phyloP scores from a whole-genome alignment of 2,329 filamentous ascomycete genomes.

The Colletotrichum sidae region DNA sequence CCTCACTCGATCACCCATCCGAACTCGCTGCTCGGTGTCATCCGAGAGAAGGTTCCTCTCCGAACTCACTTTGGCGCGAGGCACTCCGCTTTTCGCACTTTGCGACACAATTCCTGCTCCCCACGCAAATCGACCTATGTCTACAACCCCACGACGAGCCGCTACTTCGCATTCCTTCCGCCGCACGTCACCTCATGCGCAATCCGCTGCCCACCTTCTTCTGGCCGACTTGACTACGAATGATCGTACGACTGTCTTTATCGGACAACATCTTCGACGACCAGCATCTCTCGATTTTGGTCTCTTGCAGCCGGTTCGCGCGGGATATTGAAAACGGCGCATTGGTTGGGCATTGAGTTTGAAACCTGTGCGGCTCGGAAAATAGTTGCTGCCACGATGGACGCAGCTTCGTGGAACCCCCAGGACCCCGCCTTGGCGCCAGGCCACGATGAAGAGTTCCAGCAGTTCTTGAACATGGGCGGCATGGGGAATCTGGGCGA shows the following conservation, averaged over 20 bases:
- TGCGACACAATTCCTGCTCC: slow-evolving; percentile 2
- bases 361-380: slow-evolving; percentile 15
- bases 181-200: slow-evolving; percentile 11
- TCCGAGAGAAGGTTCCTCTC: not conserved
- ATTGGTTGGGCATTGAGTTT: not conserved
- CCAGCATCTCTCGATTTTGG: not conserved
- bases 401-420: slow-evolving; percentile 65
- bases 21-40: not conserved
- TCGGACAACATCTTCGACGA: not conserved
- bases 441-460: slow-evolving; percentile 69
- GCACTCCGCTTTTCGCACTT: slow-evolving; percentile 16
- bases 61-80: slow-evolving; percentile 12
- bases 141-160: slow-evolving; percentile 22
- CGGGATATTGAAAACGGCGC: not conserved
- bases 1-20: not conserved
- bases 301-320: not conserved
- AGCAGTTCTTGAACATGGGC: slow-evolving; percentile 73
- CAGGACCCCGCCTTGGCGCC: slow-evolving; percentile 67
- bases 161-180: not conserved
- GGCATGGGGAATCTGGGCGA: slow-evolving; percentile 65
- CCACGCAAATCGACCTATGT: slow-evolving; percentile 15
- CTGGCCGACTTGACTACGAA: not conserved
- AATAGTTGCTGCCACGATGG: slow-evolving; percentile 58
- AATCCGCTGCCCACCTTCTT: slow-evolving; percentile 1
- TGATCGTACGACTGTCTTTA: slow-evolving; percentile 16